Conservation (phyloP, 1,284 basidiomycete genomes). For the Sanghuangporus sanghuang region DNA sequence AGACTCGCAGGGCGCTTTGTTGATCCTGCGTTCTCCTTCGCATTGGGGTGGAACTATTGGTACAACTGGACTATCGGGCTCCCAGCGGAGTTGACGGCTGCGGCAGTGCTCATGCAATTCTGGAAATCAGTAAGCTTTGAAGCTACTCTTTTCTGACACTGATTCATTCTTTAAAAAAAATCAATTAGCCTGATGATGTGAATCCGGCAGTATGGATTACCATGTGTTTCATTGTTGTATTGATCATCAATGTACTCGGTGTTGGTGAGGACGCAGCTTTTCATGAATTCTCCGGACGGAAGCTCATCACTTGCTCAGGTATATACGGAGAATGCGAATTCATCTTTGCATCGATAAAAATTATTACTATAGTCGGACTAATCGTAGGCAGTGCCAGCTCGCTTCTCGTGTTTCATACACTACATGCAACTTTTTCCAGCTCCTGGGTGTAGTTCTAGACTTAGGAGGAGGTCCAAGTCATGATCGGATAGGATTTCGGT, state of each 20-base stretch:
- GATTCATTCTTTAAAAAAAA: neutral
- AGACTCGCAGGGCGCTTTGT: slow-evolving; percentile 77
- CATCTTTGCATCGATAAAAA: slow-evolving; percentile 73
- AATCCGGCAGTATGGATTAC: slow-evolving; percentile 75
- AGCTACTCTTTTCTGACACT: neutral
- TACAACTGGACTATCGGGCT: slow-evolving; percentile 70
- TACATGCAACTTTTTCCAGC: slow-evolving; percentile 20
- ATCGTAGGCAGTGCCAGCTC: slow-evolving; percentile 40
- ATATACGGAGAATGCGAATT: slow-evolving; percentile 74
- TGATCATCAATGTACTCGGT: slow-evolving; percentile 74
- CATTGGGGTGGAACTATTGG: slow-evolving; percentile 84
- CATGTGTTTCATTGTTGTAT: slow-evolving; percentile 64
- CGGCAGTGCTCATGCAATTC: slow-evolving; percentile 70
- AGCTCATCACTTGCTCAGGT: slow-evolving; percentile 28
- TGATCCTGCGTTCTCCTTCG: slow-evolving; percentile 74
- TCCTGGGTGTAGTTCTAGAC: slow-evolving; percentile 61
- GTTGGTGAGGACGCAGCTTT: slow-evolving; percentile 39
- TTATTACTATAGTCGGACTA: slow-evolving; percentile 65
- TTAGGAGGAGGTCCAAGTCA: slow-evolving; percentile 59
- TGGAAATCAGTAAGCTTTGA: slow-evolving; percentile 38
- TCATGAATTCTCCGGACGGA: neutral
- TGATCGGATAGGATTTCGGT: slow-evolving; percentile 52
- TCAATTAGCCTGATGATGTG: slow-evolving; percentile 27
- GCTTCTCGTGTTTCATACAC: slow-evolving; percentile 18
- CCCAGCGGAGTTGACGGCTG: slow-evolving; percentile 75